Evolutionary conservation across 2,329 filamentous ascomycete genomes (phyloP).

Genomic region (Trichoderma oligosporum): DNA sequence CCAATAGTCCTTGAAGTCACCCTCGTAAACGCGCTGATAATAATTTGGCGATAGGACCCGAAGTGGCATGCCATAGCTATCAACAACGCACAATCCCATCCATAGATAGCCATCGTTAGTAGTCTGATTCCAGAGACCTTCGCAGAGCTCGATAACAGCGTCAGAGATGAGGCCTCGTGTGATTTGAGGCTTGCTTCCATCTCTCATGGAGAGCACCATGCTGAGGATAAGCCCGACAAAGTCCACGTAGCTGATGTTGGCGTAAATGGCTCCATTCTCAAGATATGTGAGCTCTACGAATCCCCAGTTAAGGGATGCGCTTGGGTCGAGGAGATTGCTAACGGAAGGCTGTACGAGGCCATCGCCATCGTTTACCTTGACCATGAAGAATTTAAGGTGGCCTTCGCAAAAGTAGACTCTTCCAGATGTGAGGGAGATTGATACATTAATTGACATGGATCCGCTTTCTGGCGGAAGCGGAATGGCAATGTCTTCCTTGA

Average conservation of each 20-base stretch:
- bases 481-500: conserved; percentile 43
- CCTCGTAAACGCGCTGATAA: conserved; percentile 35
- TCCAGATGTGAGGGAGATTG: conserved; percentile 39
- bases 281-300: conserved; percentile 49
- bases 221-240: conserved; percentile 50
- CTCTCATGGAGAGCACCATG: conserved; percentile 40
- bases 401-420: conserved; percentile 46
- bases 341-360: conserved; percentile 48
- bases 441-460: conserved; percentile 38
- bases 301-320: conserved; percentile 44
- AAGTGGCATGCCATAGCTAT: conserved; percentile 35
- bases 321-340: conserved; percentile 42
- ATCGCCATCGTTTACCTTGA: conserved; percentile 31
- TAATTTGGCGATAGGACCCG: conserved; percentile 45
- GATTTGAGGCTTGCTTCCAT: conserved; percentile 35
- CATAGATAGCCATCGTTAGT: conserved; percentile 40
- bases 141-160: conserved; percentile 40
- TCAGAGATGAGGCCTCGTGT: conserved; percentile 39
- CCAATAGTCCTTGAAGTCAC: conserved; percentile 42
- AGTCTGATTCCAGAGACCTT: conserved; percentile 37
- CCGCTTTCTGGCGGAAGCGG: conserved; percentile 37
- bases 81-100: conserved; percentile 43
- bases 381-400: conserved; percentile 41
- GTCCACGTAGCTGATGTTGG: conserved; percentile 51
- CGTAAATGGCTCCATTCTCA: conserved; percentile 37